Evolutionary conservation across 257 asterid genomes (phyloP), one percentile per base, ranked within the genome.

Genomic region (Solanum arcanum): DNA sequence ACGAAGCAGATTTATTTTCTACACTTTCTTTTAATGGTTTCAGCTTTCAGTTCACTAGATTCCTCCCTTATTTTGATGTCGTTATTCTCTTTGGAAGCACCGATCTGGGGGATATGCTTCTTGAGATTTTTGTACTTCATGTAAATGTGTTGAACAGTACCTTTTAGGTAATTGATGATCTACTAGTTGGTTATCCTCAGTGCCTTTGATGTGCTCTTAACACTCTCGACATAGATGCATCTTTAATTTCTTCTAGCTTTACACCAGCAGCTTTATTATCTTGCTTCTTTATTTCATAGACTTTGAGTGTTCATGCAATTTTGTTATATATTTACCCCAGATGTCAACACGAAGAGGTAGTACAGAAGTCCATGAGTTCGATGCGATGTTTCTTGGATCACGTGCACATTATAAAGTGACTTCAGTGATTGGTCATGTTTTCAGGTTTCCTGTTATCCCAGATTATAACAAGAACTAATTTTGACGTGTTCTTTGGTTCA

Each of bases 361-460:
- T 87, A 95, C 98, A 2, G 99, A 96, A 89, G 96, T 96, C 86
- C 98, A 96, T 87, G 99, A 96, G 88, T 95, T 96, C 89, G 95
- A 94, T 33, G 99, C 96, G 44, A 86, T 69, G 88, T 96, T 96
- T 94, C 87, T 93, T 92, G 99, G 98, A 70, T 91, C 89, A 86
- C 91, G 89, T 49, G 98, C 87, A 39, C 91, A 91, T 47, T 96
- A 91, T 91, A 96, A 88, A 93, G 98, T 96, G 89, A 96, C 99
- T 76, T 96, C 99, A 75, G 99, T 96, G 89, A 96, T 96, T 90
- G 99, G 99, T 86, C 99, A 96, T 89, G 98, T 96, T 87, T 96
- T 96, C 97, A 96, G 99, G 99, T 96, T 87, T 84, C 76, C 81
- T 70, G 74, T 86, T 87, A 64, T 69, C 86, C 82, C 47, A 33